A percentile compares a stretch with the other conserved stretches of the same genome.
phyloP scores from a whole-genome alignment of 768 basidiomycete genomes.

The Agrocybe chaxingu region DNA sequence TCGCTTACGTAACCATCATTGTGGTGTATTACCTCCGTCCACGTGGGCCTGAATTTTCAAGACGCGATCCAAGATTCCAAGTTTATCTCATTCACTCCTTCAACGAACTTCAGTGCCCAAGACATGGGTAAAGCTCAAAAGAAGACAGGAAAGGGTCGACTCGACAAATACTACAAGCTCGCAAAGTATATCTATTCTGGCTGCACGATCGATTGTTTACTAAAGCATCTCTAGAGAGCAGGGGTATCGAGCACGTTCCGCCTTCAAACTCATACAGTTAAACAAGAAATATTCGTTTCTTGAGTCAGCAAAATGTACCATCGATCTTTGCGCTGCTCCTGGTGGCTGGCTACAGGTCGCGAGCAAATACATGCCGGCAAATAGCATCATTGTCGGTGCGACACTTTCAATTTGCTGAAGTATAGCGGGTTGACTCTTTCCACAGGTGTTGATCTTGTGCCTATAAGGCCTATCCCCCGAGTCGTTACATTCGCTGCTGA shows the following conservation, averaged over 20 bases:
- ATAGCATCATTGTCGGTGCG: constrained; percentile 85
- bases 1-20: background rate
- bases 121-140: constrained; percentile 80
- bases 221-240: constrained; percentile 69
- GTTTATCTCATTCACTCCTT: background rate
- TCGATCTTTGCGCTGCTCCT: constrained; percentile 97
- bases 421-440: constrained; percentile 10
- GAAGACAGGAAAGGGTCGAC: constrained; percentile 93
- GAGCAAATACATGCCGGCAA: constrained; percentile 94
- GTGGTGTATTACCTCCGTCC: background rate
- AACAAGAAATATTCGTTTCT: constrained; percentile 98
- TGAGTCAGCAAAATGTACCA: constrained; percentile 84
- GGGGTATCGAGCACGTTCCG: constrained; percentile 98
- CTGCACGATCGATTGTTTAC: constrained; percentile 1
- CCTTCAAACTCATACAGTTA: constrained; percentile 97
- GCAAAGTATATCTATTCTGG: constrained; percentile 59
- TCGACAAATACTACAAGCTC: constrained; percentile 97
- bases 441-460: constrained; percentile 89
- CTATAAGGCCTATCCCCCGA: constrained; percentile 93
- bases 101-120: background rate
- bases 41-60: constrained; percentile 12
- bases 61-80: background rate
- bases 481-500: constrained; percentile 91
- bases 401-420: constrained; percentile 1
- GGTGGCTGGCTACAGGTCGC: constrained; percentile 99